Base-by-base conservation (phyloP, 163 green algal species). In the Chlorella variabilis region DNA sequence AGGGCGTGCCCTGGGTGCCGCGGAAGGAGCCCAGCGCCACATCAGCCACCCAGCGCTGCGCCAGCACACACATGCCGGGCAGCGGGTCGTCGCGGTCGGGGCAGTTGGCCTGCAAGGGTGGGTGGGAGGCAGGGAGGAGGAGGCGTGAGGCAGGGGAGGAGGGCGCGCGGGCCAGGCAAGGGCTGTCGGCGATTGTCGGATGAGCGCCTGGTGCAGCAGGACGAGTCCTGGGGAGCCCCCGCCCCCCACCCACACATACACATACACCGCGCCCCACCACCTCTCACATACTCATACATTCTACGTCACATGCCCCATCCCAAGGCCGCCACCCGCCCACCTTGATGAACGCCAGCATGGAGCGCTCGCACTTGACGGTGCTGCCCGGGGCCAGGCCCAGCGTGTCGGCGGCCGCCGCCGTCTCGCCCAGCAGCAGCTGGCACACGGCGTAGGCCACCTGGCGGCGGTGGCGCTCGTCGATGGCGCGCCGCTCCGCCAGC, bases 381-480 rank as follows among this genome's bases (percentile, higher is more conserved):
- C 41, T 58, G 38, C 54, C 68, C 27, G 39, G 59, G 6, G 27
- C 18, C 34, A 92, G 71, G 11, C 84, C 83, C 54, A 93, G 81
- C 34, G 75, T 67, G 5, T 75, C 80, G 33, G 82, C 82, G 13
- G 88, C 84, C 33, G 67, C 89, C 27, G 91, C 84, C 0, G 86
- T 94, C 67, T 90, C 90, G 61, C 94, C 96, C 82, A 98, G 87
- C 86, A 98, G 91, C 77, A 98, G 88, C 76, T 90, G 83, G n/a
- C 68, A 82, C 38, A 95, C 79, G 2, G 79, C 77, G 34, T 77
- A 45, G 29, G 90, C 89, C 56, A 91, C 75, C 63, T 42, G 29
- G 33, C 69, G 69, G 33, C 84, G 84, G 58, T 84, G 58, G 59
- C 69, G 73, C 61, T 89, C 84, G n/a, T 89, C 84, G 3, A 59